These are phyloP conservation scores for Picochlorum sp. DNA, from an alignment of 139 green algal genomes.

Conservation along the genomic window DNA sequence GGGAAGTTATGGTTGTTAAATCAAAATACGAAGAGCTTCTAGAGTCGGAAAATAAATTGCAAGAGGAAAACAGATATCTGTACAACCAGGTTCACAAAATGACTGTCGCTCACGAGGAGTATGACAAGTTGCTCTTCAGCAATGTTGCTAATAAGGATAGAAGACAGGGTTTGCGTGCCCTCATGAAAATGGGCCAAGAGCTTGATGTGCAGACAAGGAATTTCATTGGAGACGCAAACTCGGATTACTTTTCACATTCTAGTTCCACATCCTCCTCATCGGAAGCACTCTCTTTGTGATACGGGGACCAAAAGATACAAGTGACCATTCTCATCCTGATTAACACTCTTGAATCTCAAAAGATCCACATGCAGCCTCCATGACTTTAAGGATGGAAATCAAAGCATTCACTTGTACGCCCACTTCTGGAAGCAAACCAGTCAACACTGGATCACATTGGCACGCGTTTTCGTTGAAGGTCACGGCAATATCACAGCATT, in stretches of 20 bases:
- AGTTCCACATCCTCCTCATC: too few species aligned
- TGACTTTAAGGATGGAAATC: neutral
- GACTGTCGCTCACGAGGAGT: neutral
- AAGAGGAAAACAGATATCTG: neutral
- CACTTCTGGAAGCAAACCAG: neutral
- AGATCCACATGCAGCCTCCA: neutral
- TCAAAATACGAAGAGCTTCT: neutral
- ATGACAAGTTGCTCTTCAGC: neutral
- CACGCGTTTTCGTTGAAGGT: neutral
- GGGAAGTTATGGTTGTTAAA: neutral
- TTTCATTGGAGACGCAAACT: too few species aligned
- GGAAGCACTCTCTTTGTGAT: neutral
- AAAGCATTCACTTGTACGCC: neutral
- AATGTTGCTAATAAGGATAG: too few species aligned
- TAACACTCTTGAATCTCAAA: neutral
- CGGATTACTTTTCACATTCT: too few species aligned
- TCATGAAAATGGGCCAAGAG: too few species aligned
- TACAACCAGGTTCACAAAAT: neutral
- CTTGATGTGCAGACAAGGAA: too few species aligned
- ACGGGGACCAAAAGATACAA: too few species aligned
- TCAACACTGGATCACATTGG: neutral
- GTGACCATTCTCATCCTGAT: too few species aligned
- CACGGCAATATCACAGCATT: neutral
- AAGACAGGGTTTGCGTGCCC: too few species aligned
- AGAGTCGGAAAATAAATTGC: neutral